Evolutionary conservation across 2,329 filamentous ascomycete genomes (phyloP).

Genomic region (Fusarium caatingaense): DNA sequence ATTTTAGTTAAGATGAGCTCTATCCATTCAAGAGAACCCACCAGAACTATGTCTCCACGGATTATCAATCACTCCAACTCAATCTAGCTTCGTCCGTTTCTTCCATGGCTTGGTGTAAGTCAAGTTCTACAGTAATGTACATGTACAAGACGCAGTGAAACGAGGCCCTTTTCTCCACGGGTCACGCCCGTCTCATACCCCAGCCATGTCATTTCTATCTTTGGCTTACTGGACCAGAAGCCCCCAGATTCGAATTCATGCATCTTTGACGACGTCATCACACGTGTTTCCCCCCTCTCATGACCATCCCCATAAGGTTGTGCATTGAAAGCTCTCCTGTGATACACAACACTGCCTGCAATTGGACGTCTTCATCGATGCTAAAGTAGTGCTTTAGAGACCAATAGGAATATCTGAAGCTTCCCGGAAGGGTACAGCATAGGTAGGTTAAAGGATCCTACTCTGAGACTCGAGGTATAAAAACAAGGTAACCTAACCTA

Average conservation of each 20-base stretch:
- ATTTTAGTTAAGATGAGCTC: conserved; percentile 8
- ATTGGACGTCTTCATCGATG: conserved; percentile 5
- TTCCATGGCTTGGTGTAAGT: conserved; percentile 1
- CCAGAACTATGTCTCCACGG: conserved; percentile 24
- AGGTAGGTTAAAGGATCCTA: neutral
- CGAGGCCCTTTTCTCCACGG: conserved; percentile 17
- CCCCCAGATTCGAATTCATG: conserved; percentile 28
- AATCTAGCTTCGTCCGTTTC: conserved; percentile 12
- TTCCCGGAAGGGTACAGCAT: neutral
- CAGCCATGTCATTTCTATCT: conserved; percentile 29
- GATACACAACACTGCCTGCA: neutral
- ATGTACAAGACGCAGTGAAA: conserved; percentile 14
- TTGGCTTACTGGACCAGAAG: conserved; percentile 18
- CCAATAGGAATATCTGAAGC: neutral
- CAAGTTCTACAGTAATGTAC: neutral
- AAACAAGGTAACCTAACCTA: neutral
- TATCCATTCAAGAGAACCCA: conserved; percentile 24
- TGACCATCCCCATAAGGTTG: conserved; percentile 28
- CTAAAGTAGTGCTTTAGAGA: neutral
- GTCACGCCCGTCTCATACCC: conserved; percentile 24
- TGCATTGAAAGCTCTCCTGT: conserved; percentile 12
- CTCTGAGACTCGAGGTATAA: neutral
- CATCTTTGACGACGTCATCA: conserved; percentile 34
- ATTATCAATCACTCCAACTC: conserved; percentile 31
- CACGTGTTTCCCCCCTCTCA: conserved; percentile 23